Evolutionary conservation across 2,329 filamentous ascomycete species (phyloP), one percentile per base, ranked within the genome.

Genomic region (Pseudocercospora pini-densiflorae): DNA sequence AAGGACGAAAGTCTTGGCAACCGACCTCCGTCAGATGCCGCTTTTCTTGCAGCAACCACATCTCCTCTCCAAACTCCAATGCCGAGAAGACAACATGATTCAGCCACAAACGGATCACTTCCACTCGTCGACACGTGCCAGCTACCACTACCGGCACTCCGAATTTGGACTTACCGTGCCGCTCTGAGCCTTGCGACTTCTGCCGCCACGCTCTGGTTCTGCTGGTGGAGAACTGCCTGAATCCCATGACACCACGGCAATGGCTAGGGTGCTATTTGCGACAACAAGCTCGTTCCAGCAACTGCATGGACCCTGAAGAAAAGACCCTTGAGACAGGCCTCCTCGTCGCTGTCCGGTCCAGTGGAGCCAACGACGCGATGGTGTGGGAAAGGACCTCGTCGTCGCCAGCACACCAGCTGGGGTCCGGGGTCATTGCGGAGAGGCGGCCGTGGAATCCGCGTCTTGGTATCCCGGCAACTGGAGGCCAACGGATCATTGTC

Each of bases 401-500:
- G 55, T 43, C 55, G 55, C 55, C 55, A 58, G 31, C 55, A 27
- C 55, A 36, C 16, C 33, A 31, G 29, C 55, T 55, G 51, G 51
- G 51, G 51, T 55, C 51, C 24, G 51, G 51, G 27, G 51, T 55
- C 23, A 27, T 16, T 58, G 54, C 54, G 54, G 54, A 58, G 55
- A 58, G 55, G 14, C 55, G 55, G 55, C 54, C 31, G 16, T 29
- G 54, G 29, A 58, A 31, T 23, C n/a, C 31, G 19, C 55, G 36
- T 19, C n/a, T 24, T 43, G 55, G n/a, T n/a, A 43, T 58, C 55
- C 55, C 61, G 59, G 64, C 59, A 49, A 60, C 10, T 43, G 55
- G 55, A 57, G 61, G 65, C 49, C 29, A 21, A 54, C 61, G 65
- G 65, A 67, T 61, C 43, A 67, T 63, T 40, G 36, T 60, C 57